phyloP scores from a whole-genome alignment of 2,329 filamentous ascomycete genomes.

The Didymella arachidicola region DNA sequence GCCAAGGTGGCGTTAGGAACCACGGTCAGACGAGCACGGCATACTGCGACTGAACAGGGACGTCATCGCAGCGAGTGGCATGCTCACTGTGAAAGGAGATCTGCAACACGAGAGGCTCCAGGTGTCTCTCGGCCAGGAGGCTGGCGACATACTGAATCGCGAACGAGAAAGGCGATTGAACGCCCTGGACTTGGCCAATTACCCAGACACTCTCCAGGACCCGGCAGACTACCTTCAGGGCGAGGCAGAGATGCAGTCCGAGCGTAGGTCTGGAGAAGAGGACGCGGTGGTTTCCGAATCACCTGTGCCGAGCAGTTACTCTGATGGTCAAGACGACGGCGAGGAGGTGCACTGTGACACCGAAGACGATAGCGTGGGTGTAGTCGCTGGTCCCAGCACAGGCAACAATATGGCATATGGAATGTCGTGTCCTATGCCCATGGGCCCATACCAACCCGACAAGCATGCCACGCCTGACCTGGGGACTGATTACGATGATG shows the following conservation, averaged over 20 bases:
- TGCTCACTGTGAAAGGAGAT: neutral
- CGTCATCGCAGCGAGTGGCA: neutral
- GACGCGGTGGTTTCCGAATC: neutral
- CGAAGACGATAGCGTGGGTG: neutral
- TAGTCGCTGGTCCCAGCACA: neutral
- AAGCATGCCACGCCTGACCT: neutral
- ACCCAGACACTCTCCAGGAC: too few relatives aligned
- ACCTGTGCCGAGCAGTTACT: neutral
- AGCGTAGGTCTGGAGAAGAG: neutral
- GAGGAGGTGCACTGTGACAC: neutral
- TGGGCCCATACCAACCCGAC: neutral
- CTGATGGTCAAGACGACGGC: neutral
- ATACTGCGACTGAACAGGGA: slow-evolving; percentile 3
- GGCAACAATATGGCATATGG: neutral
- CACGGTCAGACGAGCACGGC: neutral
- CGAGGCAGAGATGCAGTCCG: neutral
- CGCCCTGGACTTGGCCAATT: neutral
- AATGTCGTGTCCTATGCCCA: slow-evolving; percentile 5
- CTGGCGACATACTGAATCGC: neutral
- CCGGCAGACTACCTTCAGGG: too few relatives aligned
- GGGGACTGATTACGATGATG: neutral
- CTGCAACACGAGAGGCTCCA: neutral
- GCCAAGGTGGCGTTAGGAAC: slow-evolving; percentile 10
- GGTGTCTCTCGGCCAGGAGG: neutral
- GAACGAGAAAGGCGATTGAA: neutral